These are phyloP conservation scores for Cantharellus anzutake DNA, from an alignment of 768 basidiomycete genomes.

Conservation along the genomic window DNA sequence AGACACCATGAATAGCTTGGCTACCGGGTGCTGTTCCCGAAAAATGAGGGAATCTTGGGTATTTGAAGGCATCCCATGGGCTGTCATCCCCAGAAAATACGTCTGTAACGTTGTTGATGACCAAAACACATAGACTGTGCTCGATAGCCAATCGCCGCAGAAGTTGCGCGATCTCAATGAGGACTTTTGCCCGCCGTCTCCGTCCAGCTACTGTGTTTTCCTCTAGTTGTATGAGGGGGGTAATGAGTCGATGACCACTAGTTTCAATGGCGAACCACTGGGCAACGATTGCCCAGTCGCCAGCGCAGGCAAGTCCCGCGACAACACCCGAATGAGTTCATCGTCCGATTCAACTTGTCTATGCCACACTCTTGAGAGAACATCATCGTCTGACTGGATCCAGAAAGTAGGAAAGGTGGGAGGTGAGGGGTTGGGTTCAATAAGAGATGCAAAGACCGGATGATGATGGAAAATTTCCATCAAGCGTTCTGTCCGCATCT, in stretches of 20 bases:
- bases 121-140: slow-evolving; percentile 51
- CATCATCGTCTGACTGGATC: neutral
- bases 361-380: neutral
- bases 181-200: slow-evolving; percentile 36
- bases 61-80: slow-evolving; percentile 13
- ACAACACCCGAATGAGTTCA: neutral
- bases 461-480: neutral
- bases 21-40: too few species aligned
- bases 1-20: too few species aligned
- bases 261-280: neutral
- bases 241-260: neutral
- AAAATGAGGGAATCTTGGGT: too few species aligned
- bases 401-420: neutral
- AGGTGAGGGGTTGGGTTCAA: neutral
- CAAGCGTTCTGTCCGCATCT: neutral
- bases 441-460: neutral
- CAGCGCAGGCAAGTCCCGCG: neutral
- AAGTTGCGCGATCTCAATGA: slow-evolving; percentile 44
- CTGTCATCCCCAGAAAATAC: slow-evolving; percentile 28
- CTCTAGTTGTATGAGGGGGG: neutral
- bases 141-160: slow-evolving; percentile 53
- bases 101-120: slow-evolving; percentile 81
- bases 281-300: neutral
- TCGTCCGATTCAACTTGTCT: neutral
- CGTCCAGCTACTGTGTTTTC: neutral